Evolutionary conservation across 2,329 filamentous ascomycete species (phyloP), one percentile per base, ranked within the genome.

Genomic region (Elsinoe batatas): DNA sequence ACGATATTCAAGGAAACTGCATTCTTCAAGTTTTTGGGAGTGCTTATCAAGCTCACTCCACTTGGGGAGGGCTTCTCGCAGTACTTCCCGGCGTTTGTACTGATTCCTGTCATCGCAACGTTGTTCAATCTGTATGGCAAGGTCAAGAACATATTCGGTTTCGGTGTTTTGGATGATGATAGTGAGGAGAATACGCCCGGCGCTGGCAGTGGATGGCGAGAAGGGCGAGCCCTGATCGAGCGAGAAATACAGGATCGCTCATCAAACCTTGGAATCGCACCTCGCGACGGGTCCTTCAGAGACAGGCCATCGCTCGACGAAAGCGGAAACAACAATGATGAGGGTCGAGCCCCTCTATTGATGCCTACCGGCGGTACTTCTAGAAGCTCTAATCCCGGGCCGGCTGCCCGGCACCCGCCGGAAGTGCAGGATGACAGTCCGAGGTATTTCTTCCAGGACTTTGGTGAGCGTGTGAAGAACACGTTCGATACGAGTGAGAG

Each of bases 51-150:
- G 64, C 76, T 96, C 13, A 96, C 90, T 0, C 81, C 84, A 0
- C 74, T 96, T 1, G 89, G 91, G 3, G 80, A 82, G 43, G 88
- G 87, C 67, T 96, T 97, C 67, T 88, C 93, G 61, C 84, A 84
- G 59, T 80, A 94, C 58, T 96, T 97, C 70, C 93, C 93, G 0
- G 81, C 91, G 6, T 83, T 97, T 61, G 83, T 98, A 32, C 76
- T 97, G 17, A 67, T 97, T 0, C 93, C 93, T 0, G 88, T 96
- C 1, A 79, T 82, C 20, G 91, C 91, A 3, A 91, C 88, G 0
- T 71, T 91, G 0, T 96, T 97, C 71, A 91, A 91, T 26, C 74
- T 97, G 0, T 98, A 98, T 67, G 86, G 89, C 38, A 85, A 82
- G 60, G 80, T 91, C 26, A 87, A 85, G 69, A 84, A 83, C 22